Conservation (phyloP, 352 stramenopile genomes). For the Saprolegnia diclina region DNA sequence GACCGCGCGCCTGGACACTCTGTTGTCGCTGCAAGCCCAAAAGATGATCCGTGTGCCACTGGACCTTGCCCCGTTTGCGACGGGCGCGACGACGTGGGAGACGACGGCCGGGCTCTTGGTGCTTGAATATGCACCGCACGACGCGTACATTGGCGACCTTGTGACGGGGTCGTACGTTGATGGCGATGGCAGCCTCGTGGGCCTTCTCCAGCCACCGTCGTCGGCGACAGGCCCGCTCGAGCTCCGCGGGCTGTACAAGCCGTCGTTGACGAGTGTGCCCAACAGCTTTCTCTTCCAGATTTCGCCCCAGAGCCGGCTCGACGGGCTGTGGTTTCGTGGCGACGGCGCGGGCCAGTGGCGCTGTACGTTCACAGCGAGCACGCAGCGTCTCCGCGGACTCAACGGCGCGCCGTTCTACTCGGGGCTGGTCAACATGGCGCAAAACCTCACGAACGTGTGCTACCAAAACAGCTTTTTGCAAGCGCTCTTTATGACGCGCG, state of each 20-base stretch:
- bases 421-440: slow-evolving; percentile 86
- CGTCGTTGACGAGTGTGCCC: slow-evolving; percentile 53
- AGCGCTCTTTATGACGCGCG: slow-evolving; percentile 81
- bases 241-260: slow-evolving; percentile 64
- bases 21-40: slow-evolving; percentile 11
- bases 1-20: slow-evolving; percentile 33
- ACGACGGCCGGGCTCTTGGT: slow-evolving; percentile 58
- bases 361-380: slow-evolving; percentile 46
- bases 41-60: slow-evolving; percentile 34
- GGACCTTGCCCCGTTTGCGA: slow-evolving; percentile 30
- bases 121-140: slow-evolving; percentile 32
- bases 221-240: slow-evolving; percentile 55
- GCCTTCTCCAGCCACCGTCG: slow-evolving; percentile 38
- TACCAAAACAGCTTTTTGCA: slow-evolving; percentile 89
- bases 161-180: slow-evolving; percentile 68
- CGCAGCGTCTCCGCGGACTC: slow-evolving; percentile 61
- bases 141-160: slow-evolving; percentile 53
- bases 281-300: slow-evolving; percentile 68
- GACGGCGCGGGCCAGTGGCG: slow-evolving; percentile 79
- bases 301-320: slow-evolving; percentile 51
- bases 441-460: slow-evolving; percentile 85
- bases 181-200: slow-evolving; percentile 58
- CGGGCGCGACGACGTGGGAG: slow-evolving; percentile 43
- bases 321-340: slow-evolving; percentile 81
- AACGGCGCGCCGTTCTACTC: slow-evolving; percentile 56